Evolutionary conservation across 441 rosid genomes (phyloP), one percentile per base, ranked within the genome.

Genomic region (Pelargonium citronellum): DNA sequence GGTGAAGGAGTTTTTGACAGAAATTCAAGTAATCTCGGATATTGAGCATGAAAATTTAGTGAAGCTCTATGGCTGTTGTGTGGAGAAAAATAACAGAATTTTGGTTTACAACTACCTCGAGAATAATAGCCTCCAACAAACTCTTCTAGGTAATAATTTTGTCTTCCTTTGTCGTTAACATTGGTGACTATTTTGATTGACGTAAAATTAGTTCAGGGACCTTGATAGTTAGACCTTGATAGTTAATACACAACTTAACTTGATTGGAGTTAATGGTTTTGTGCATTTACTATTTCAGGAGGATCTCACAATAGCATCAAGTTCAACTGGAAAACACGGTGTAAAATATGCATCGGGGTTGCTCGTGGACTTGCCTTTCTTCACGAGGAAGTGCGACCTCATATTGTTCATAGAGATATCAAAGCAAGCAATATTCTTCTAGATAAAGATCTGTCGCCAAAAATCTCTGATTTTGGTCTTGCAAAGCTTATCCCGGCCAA

Each of bases 401-500:
- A 84, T 71, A 83, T 94, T 46, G 24, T 22, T 22, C 24, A 22
- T 22, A 22, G 24, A 22, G 24, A 22, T 22, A 22, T 22, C 24
- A 22, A 91, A 81, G 97, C 98, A 5, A 94, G 99, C 83, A 94
- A 94, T 79, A 91, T 94, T 72, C 89, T 94, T 16, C 95, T 94
- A 1, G 99, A 91, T 78, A 87, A 53, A 69, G 87, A 90, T 70
- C 80, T 91, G 11, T 85, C 83, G 7, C 92, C 99, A 16, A 91
- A 85, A 88, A 91, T 94, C 71, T 79, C 99, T 57, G 99, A 94
- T 82, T 94, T 94, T 79, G 99, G 99, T 73, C 90, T 94, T 7
- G 99, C 99, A 1, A 94, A 82, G 82, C 95, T 94, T 77, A 87
- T 94, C 70, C 99, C 97, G 9, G 75, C 86, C 17, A 80, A 87